A percentile compares a stretch with the other conserved stretches of the same genome.
Evolutionary conservation across 2,329 filamentous ascomycete species (phyloP).

Genomic region (Hypoxylon sp.): DNA sequence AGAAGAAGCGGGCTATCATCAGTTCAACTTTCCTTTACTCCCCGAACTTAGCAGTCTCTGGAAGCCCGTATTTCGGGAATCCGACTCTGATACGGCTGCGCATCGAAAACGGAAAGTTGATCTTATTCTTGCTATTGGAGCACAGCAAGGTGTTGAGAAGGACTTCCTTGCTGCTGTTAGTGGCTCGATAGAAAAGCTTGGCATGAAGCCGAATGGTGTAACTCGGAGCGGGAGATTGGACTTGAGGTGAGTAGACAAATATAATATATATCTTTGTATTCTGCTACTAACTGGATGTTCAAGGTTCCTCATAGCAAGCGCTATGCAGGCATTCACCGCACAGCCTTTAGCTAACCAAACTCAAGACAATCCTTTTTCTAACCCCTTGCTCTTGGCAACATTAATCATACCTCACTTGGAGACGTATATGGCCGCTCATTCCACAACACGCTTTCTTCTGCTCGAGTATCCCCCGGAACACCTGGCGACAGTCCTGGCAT

Average conservation of each 20-base stretch:
- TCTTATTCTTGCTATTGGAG: constrained; percentile 72
- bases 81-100: constrained; percentile 50
- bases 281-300: constrained; percentile 15
- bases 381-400: constrained; percentile 68
- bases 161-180: constrained; percentile 65
- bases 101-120: constrained; percentile 63
- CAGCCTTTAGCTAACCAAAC: constrained; percentile 66
- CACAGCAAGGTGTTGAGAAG: constrained; percentile 67
- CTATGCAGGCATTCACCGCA: constrained; percentile 70
- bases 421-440: constrained; percentile 68
- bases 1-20: constrained; percentile 62
- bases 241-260: constrained; percentile 63
- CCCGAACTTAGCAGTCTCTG: constrained; percentile 67
- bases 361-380: constrained; percentile 68
- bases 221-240: constrained; percentile 71
- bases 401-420: constrained; percentile 73
- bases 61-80: constrained; percentile 66
- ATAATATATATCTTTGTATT: neutral
- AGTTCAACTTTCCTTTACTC: constrained; percentile 64
- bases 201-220: constrained; percentile 63
- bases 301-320: constrained; percentile 71
- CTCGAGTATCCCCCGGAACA: constrained; percentile 72
- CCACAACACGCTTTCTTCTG: constrained; percentile 68
- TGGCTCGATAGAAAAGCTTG: constrained; percentile 69
- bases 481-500: constrained; percentile 68